Evolutionary conservation across 2,329 filamentous ascomycete species (phyloP), one percentile per base, ranked within the genome.

Genomic region (Colletotrichum tofieldiae): DNA sequence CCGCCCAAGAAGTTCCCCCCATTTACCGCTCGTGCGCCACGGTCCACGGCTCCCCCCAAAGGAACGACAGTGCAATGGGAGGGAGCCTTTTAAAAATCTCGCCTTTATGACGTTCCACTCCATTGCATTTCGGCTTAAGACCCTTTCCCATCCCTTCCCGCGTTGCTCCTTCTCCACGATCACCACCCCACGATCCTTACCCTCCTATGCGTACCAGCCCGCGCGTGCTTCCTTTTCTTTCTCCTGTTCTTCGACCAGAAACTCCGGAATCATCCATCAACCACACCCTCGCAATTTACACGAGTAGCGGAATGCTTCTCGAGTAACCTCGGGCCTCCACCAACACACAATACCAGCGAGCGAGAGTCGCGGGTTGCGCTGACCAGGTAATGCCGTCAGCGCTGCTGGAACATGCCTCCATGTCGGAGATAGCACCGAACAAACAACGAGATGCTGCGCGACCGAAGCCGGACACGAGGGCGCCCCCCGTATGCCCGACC

Each of bases 321-420:
- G 29, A 60, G 26, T 54, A 43, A 62, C 56, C 32, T 18, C 29
- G 29, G 35, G 29, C 14, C 26, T 39, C 41, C 26, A 35, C 20
- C 45, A 20, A 20, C 9, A 35, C 32, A 43, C 43, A 55, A 61
- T 39, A 43, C 55, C 56, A 66, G 39, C 56, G 55, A 73, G 49
- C 47, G 61, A 71, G 55, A 43, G 62, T 39, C 61, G 49, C 52
- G 51, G 41, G 62, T 67, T 55, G 67, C 67, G 69, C 56, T 45
- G 55, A 56, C 75, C 76, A 77, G 80, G 86, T 84, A 83, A 90
- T 90, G 87, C 85, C 89, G 83, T 84, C 85, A 80, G 84, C 86
- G 77, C 82, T 87, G 77, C 81, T 86, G 79, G 86, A 87, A 80
- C 83, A 92, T 90, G 88, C 85, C 81, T 84, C 89, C 78, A 85